phyloP scores from a whole-genome alignment of 352 stramenopile species.

The Pythium rishiriense region DNA sequence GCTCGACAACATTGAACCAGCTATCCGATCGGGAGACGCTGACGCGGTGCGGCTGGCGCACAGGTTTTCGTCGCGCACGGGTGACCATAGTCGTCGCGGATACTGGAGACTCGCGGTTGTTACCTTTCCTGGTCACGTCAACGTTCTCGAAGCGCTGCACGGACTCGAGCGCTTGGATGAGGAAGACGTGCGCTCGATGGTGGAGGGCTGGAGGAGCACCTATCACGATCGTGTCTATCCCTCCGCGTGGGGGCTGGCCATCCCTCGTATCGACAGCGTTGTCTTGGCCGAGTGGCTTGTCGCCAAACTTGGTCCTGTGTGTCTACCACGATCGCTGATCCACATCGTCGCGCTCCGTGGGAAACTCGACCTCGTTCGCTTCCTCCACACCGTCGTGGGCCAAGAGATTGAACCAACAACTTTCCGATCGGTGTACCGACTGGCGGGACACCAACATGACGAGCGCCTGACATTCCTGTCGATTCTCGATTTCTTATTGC shows the following conservation, averaged over 20 bases:
- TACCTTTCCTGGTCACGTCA: neutral
- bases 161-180: neutral
- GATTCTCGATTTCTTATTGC: too few species aligned
- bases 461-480: too few species aligned
- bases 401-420: too few species aligned
- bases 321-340: neutral
- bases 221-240: too few species aligned
- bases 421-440: too few species aligned
- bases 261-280: neutral
- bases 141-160: neutral
- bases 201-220: too few species aligned
- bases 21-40: neutral
- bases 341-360: too few species aligned
- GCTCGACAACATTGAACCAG: neutral
- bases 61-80: neutral
- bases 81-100: neutral
- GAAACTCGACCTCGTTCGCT: too few species aligned
- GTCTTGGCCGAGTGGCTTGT: neutral
- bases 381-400: too few species aligned
- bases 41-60: neutral
- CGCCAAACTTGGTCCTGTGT: neutral
- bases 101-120: conserved; percentile 1
- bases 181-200: neutral
- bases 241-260: too few species aligned
- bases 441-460: too few species aligned